A percentile compares a stretch with the other conserved stretches of the same genome.
These are phyloP conservation scores for Aspergillus costaricaensis DNA, from an alignment of 2,329 filamentous ascomycete species.

Conservation along the genomic window DNA sequence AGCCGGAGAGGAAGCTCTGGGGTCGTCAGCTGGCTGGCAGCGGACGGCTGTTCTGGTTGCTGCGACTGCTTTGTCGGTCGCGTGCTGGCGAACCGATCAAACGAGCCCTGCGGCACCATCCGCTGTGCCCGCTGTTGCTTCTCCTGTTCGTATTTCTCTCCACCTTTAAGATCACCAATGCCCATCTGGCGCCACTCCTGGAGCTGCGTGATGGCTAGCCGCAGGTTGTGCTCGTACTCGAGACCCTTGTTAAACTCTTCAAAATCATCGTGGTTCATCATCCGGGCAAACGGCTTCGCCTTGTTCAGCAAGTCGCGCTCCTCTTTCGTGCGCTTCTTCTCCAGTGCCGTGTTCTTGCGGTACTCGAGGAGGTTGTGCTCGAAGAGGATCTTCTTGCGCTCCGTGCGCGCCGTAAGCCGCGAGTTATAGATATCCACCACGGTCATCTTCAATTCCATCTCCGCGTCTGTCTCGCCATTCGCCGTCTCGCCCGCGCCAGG, in stretches of 20 bases:
- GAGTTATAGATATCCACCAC: conserved; percentile 99
- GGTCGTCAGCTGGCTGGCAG: conserved; percentile 73
- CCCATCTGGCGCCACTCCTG: conserved; percentile 89
- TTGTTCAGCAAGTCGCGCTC: conserved; percentile 89
- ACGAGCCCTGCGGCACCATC: conserved; percentile 70
- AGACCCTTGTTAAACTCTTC: conserved; percentile 81
- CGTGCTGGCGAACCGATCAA: conserved; percentile 77
- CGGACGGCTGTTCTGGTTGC: conserved; percentile 71
- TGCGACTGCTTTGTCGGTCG: conserved; percentile 67
- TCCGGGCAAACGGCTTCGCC: conserved; percentile 90
- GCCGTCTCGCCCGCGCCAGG: conserved; percentile 91
- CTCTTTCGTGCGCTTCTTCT: conserved; percentile 96
- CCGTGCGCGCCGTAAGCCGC: conserved; percentile 82
- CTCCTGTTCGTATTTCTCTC: conserved; percentile 90
- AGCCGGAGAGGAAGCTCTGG: conserved; percentile 72
- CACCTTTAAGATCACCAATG: conserved; percentile 80
- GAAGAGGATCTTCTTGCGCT: conserved; percentile 95
- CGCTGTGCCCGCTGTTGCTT: conserved; percentile 73
- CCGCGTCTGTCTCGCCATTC: conserved; percentile 85
- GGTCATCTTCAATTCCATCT: conserved; percentile 95
- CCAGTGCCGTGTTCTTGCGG: conserved; percentile 80
- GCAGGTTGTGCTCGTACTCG: conserved; percentile 85
- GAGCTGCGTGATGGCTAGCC: conserved; percentile 83
- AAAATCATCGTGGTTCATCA: conserved; percentile 95
- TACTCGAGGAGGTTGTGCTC: conserved; percentile 94